A percentile compares a stretch with the other conserved stretches of the same genome.
phyloP scores from a whole-genome alignment of 179 eudicot species.

The Heliamphora pulchella region DNA sequence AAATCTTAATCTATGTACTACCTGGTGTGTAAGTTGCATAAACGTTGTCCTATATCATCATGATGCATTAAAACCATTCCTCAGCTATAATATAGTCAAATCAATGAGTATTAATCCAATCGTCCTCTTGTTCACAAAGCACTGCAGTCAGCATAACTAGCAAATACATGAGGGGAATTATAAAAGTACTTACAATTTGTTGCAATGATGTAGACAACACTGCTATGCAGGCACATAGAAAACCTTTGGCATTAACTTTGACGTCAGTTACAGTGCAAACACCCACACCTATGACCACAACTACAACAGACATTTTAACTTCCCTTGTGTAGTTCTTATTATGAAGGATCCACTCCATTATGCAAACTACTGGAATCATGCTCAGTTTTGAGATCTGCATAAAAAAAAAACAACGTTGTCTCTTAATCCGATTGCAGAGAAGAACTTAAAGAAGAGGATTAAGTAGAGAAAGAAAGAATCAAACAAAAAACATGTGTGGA shows the following conservation, averaged over 20 bases:
- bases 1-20: background rate
- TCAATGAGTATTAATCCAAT: background rate
- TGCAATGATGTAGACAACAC: constrained; percentile 74
- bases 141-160: background rate
- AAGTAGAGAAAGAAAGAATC: no score
- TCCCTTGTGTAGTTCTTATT: constrained; percentile 55
- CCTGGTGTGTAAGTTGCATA: background rate
- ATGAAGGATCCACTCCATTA: constrained; percentile 77
- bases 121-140: background rate
- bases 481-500: background rate
- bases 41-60: background rate
- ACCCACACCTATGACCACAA: constrained; percentile 76
- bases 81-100: background rate
- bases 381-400: constrained; percentile 70
- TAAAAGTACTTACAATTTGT: constrained; percentile 58
- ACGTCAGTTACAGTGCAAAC: constrained; percentile 81
- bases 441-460: no score
- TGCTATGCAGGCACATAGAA: constrained; percentile 63
- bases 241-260: constrained; percentile 72
- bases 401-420: background rate
- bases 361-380: constrained; percentile 80
- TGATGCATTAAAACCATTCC: constrained; percentile 7
- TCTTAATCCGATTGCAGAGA: no score
- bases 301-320: constrained; percentile 68
- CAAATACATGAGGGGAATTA: background rate